Conservation (phyloP, 345 rosid species). For the Excoecaria cochinchinensis region DNA sequence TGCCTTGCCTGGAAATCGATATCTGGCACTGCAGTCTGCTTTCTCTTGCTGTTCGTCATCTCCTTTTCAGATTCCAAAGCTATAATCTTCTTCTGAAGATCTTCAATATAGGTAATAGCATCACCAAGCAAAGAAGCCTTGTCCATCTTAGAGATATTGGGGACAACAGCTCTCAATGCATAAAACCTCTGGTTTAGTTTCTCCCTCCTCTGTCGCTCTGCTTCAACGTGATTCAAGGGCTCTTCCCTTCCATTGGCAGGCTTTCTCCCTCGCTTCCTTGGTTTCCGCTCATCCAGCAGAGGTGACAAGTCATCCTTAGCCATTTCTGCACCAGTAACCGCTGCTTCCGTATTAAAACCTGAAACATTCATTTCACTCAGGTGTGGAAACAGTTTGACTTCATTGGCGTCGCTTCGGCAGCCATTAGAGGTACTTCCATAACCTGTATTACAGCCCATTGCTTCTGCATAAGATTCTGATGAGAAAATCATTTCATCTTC, state of each 20-base stretch:
- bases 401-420: conserved; percentile 37
- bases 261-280: conserved; percentile 93
- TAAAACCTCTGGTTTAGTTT: conserved; percentile 97
- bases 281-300: conserved; percentile 70
- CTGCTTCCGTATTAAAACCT: conserved; percentile 39
- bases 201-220: conserved; percentile 92
- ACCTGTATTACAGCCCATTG: conserved; percentile 48
- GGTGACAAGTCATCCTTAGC: conserved; percentile 60
- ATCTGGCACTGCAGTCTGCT: conserved; percentile 48
- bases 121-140: conserved; percentile 91
- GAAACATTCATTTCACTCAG: conserved; percentile 40
- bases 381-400: conserved; percentile 50
- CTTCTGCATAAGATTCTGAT: conserved; percentile 58
- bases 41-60: conserved; percentile 40
- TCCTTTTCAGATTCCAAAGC: conserved; percentile 76
- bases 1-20: conserved; percentile 71
- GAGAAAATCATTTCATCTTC: conserved; percentile 73
- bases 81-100: conserved; percentile 71
- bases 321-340: conserved; percentile 47
- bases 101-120: conserved; percentile 78
- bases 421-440: conserved; percentile 60
- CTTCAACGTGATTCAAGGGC: conserved; percentile 93
- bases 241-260: conserved; percentile 99
- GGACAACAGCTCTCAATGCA: conserved; percentile 85
- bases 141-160: conserved; percentile 96